Conservation (phyloP, 352 stramenopile species). For the Globisporangium megalacanthum region DNA sequence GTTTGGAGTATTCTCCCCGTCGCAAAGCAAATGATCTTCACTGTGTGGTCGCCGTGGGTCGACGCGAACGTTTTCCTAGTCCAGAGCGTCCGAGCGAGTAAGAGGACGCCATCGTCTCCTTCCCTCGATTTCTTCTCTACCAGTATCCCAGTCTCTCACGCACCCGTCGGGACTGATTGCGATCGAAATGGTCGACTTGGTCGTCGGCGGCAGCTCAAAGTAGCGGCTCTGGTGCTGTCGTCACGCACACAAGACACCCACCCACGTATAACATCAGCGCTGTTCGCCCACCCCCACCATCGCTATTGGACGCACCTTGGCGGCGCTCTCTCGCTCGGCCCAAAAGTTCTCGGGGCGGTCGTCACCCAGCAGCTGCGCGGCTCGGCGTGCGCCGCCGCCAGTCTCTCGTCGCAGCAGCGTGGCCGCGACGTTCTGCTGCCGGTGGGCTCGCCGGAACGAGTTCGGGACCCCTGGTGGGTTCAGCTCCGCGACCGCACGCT, state of each 20-base stretch:
- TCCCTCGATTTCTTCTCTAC: not conserved
- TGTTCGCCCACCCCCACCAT: too few relatives aligned
- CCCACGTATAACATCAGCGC: too few relatives aligned
- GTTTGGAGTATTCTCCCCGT: slow-evolving; percentile 85
- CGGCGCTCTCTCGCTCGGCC: slow-evolving; percentile 70
- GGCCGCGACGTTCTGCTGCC: slow-evolving; percentile 62
- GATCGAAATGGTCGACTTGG: slow-evolving; percentile 87
- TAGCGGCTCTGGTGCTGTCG: slow-evolving; percentile 80
- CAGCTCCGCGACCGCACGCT: slow-evolving; percentile 62
- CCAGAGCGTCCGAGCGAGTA: not conserved
- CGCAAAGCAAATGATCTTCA: slow-evolving; percentile 96
- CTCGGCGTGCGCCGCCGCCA: slow-evolving; percentile 29
- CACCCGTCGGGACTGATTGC: slow-evolving; percentile 83
- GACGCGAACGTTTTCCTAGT: slow-evolving; percentile 91
- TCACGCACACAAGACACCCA: not conserved
- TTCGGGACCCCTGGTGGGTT: slow-evolving; percentile 67
- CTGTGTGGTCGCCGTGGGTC: slow-evolving; percentile 97
- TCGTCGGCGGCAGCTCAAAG: slow-evolving; percentile 80
- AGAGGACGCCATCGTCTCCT: not conserved
- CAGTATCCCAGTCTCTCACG: not conserved
- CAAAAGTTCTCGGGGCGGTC: slow-evolving; percentile 66
- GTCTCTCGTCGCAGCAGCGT: slow-evolving; percentile 60
- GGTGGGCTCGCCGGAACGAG: slow-evolving; percentile 62
- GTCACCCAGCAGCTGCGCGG: slow-evolving; percentile 36
- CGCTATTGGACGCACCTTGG: slow-evolving; percentile 40